phyloP scores from a whole-genome alignment of 192 early-diverging fungal species.

The Entomortierella beljakovae region DNA sequence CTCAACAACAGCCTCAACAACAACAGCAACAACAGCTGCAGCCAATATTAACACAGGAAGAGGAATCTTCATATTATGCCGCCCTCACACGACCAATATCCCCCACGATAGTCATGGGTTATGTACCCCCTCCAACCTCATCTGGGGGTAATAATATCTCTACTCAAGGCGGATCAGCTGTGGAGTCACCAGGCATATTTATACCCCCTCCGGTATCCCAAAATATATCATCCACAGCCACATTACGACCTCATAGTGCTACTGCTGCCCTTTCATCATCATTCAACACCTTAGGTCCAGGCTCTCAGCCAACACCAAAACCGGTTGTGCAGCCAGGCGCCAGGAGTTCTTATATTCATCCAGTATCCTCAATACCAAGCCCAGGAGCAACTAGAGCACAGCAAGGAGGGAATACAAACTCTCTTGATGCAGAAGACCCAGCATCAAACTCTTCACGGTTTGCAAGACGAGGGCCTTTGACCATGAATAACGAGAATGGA shows the following conservation, averaged over 20 bases:
- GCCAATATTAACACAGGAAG: not conserved
- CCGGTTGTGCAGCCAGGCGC: slow-evolving; percentile 16
- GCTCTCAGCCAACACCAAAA: slow-evolving; percentile 10
- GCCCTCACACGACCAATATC: slow-evolving; percentile 50
- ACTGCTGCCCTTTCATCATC: slow-evolving; percentile 39
- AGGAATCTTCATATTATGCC: slow-evolving; percentile 28
- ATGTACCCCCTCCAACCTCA: slow-evolving; percentile 30
- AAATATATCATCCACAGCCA: slow-evolving; percentile 3
- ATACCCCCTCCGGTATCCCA: not conserved
- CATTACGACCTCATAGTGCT: slow-evolving; percentile 23
- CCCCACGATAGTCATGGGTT: slow-evolving; percentile 42
- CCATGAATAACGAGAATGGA: slow-evolving; percentile 17
- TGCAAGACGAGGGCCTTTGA: slow-evolving; percentile 36
- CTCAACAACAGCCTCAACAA: not conserved
- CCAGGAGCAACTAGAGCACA: not conserved
- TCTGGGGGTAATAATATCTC: not conserved
- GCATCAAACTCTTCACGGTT: slow-evolving; percentile 24
- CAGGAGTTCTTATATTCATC: slow-evolving; percentile 10
- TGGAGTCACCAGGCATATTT: not conserved
- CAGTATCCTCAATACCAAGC: not conserved
- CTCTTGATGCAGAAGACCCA: slow-evolving; percentile 1
- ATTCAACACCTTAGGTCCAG: slow-evolving; percentile 20
- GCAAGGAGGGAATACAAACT: not conserved
- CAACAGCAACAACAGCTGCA: slow-evolving; percentile 15
- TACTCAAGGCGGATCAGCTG: not conserved